Percentiles rank a stretch among this genome's conserved stretches.
These are phyloP conservation scores for Colletotrichum orchidophilum DNA, from an alignment of 2,329 filamentous ascomycete species.

Conservation along the genomic window DNA sequence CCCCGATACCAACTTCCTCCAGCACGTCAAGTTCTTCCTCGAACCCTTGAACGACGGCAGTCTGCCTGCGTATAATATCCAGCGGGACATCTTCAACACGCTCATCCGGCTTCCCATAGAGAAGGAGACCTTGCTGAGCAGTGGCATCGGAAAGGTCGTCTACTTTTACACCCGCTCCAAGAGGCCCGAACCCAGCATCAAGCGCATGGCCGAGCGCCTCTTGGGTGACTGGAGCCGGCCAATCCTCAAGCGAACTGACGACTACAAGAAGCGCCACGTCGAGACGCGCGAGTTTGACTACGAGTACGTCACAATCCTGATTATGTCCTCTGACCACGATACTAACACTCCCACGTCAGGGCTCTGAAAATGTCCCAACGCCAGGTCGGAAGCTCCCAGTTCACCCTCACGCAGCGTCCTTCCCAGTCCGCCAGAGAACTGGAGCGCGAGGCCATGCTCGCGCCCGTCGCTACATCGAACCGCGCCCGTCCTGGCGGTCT, in stretches of 20 bases:
- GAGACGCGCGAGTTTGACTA: conserved; percentile 72
- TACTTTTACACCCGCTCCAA: conserved; percentile 98
- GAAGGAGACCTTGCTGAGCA: conserved; percentile 89
- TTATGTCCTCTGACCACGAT: conserved; percentile 8
- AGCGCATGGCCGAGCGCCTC: conserved; percentile 91
- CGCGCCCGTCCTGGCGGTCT: conserved; percentile 65
- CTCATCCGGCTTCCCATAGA: conserved; percentile 85
- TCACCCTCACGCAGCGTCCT: conserved; percentile 61
- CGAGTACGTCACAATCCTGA: conserved; percentile 55
- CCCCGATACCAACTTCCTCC: conserved; percentile 93
- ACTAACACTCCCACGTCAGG: conserved; percentile 43
- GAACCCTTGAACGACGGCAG: conserved; percentile 95
- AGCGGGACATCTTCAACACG: conserved; percentile 89
- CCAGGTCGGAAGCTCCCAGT: conserved; percentile 55
- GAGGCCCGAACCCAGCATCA: conserved; percentile 86
- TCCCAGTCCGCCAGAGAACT: conserved; percentile 53
- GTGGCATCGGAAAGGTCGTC: conserved; percentile 94
- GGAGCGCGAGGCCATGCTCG: conserved; percentile 68
- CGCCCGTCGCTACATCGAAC: conserved; percentile 63
- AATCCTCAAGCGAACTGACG: conserved; percentile 91
- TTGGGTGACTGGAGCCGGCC: conserved; percentile 95
- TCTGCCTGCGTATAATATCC: conserved; percentile 95
- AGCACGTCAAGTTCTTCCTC: conserved; percentile 96
- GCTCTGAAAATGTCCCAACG: conserved; percentile 64
- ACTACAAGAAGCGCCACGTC: conserved; percentile 86